Conservation (phyloP, 768 basidiomycete genomes). For the Tephrocybe sp. region DNA sequence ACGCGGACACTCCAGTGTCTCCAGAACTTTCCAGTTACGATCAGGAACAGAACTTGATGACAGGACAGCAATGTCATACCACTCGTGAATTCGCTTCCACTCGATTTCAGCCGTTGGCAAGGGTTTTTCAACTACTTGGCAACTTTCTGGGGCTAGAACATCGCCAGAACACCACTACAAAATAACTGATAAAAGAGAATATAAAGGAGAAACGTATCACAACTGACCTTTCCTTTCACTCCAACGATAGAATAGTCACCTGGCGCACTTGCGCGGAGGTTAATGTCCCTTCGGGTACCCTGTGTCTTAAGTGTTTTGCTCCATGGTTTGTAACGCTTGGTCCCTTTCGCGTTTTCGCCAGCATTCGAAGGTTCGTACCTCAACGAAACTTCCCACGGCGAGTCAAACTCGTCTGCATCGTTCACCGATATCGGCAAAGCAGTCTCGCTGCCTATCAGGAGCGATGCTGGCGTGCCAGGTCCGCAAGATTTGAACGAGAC, state of each 20-base stretch:
- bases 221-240: conserved; percentile 65
- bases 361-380: conserved; percentile 56
- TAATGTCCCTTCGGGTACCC: conserved; percentile 40
- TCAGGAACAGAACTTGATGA: background rate
- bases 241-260: conserved; percentile 77
- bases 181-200: conserved; percentile 6
- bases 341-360: conserved; percentile 28
- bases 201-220: conserved; percentile 1
- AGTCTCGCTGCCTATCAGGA: conserved; percentile 71
- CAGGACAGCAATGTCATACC: conserved; percentile 43
- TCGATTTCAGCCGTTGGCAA: conserved; percentile 81
- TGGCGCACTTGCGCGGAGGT: conserved; percentile 54
- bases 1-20: conserved; percentile 88
- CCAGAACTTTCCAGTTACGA: conserved; percentile 57
- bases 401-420: conserved; percentile 60
- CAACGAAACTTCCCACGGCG: conserved; percentile 66
- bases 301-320: conserved; percentile 59
- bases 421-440: conserved; percentile 52
- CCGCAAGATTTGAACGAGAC: conserved; percentile 76
- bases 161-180: conserved; percentile 76
- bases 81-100: conserved; percentile 90
- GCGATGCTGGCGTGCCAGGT: conserved; percentile 63
- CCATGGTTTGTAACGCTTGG: conserved; percentile 57
- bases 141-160: conserved; percentile 80
- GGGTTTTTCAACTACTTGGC: conserved; percentile 74